phyloP scores from a whole-genome alignment of 2,329 filamentous ascomycete genomes.

The Alternaria sp. region DNA sequence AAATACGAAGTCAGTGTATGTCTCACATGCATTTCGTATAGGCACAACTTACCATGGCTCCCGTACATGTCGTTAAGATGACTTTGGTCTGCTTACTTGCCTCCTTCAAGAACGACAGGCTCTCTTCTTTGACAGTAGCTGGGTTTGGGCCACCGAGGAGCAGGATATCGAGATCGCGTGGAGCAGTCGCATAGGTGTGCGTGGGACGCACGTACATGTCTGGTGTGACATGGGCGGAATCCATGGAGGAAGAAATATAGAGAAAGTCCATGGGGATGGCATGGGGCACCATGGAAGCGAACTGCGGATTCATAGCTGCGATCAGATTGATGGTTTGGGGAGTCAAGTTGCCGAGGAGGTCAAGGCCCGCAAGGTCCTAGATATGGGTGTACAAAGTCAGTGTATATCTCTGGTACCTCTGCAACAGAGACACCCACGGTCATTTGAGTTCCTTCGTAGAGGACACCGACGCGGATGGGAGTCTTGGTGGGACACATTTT shows the following conservation, averaged over 20 bases:
- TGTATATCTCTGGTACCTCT: neutral
- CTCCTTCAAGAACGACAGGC: conserved; percentile 50
- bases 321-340: conserved; percentile 33
- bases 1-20: too few relatives aligned
- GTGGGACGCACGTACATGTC: conserved; percentile 49
- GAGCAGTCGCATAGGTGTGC: conserved; percentile 53
- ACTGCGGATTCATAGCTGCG: conserved; percentile 18
- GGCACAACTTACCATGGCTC: conserved; percentile 31
- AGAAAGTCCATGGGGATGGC: conserved; percentile 50
- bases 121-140: conserved; percentile 41
- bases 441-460: conserved; percentile 53
- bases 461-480: conserved; percentile 53
- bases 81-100: conserved; percentile 47
- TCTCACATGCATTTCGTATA: too few relatives aligned
- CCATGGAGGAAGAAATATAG: conserved; percentile 50
- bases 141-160: conserved; percentile 51
- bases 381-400: neutral
- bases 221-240: conserved; percentile 43
- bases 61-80: conserved; percentile 53
- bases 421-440: conserved; percentile 5
- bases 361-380: conserved; percentile 52
- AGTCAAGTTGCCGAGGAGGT: conserved; percentile 53
- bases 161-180: conserved; percentile 55
- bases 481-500: conserved; percentile 7
- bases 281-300: conserved; percentile 22